Conservation (phyloP, 768 basidiomycete species). For the Rhodotorula paludigena region DNA sequence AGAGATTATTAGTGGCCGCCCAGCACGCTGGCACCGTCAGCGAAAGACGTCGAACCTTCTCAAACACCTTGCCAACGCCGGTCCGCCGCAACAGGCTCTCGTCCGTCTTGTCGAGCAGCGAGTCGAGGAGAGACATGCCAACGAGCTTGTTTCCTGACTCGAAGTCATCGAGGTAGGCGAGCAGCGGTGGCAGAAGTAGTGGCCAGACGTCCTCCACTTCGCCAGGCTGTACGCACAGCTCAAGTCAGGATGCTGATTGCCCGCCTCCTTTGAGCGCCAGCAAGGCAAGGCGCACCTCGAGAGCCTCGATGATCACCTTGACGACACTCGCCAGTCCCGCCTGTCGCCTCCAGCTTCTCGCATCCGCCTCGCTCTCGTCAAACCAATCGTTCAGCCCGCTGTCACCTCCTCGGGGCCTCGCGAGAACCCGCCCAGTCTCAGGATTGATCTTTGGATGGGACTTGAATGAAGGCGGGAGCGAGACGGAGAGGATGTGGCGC, state of each 20-base stretch:
- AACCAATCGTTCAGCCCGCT: constrained; percentile 11
- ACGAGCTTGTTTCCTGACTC: constrained; percentile 10
- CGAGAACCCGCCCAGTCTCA: constrained; percentile 17
- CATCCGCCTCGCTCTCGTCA: constrained; percentile 5
- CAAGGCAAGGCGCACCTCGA: constrained; percentile 10
- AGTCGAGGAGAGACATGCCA: constrained; percentile 7
- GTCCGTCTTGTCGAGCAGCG: constrained; percentile 7
- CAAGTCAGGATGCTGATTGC: not conserved
- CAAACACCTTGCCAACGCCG: constrained; percentile 27
- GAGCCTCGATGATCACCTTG: not conserved
- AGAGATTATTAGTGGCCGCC: too few relatives aligned
- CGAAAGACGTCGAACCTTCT: not conserved
- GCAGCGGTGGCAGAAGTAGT: constrained; percentile 18
- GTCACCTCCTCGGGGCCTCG: constrained; percentile 21
- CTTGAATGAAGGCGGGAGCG: constrained; percentile 25
- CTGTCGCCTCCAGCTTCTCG: constrained; percentile 13
- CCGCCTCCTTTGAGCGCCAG: not conserved
- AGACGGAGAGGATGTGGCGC: constrained; percentile 5
- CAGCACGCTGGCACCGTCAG: not conserved
- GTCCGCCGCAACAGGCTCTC: constrained; percentile 19
- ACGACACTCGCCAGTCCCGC: constrained; percentile 8
- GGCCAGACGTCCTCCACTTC: constrained; percentile 35
- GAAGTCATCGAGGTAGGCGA: constrained; percentile 30
- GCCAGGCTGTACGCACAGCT: not conserved
- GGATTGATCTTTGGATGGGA: constrained; percentile 33